These are phyloP conservation scores for Gynostemma pentaphyllum DNA, from an alignment of 306 rosid species.

Conservation along the genomic window DNA sequence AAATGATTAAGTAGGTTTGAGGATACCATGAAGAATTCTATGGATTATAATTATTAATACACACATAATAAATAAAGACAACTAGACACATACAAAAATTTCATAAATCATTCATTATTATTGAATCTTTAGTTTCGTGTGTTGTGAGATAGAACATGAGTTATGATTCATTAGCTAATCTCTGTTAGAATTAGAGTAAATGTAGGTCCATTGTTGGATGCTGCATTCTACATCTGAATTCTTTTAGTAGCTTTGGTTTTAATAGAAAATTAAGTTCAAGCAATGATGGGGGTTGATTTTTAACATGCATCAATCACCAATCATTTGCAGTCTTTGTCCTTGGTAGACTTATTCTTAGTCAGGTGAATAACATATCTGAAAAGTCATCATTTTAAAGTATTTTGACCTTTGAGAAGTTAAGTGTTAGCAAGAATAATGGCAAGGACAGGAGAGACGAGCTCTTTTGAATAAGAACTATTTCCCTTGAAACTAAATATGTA, in stretches of 20 bases:
- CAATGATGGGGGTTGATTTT: neutral
- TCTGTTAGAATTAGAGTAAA: neutral
- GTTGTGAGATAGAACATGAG: slow-evolving; percentile 19
- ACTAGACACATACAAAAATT: neutral
- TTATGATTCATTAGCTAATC: slow-evolving; percentile 17
- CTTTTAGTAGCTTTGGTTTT: neutral
- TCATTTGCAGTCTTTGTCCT: neutral
- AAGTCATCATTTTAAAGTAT: neutral
- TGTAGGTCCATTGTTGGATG: neutral
- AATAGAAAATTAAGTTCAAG: neutral
- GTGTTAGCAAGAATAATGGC: no score
- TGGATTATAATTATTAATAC: no score
- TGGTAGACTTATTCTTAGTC: neutral
- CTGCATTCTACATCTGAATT: neutral
- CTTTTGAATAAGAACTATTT: no score
- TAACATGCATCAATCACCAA: neutral
- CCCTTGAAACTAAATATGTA: no score
- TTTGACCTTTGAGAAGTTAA: no score
- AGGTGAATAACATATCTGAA: slow-evolving; percentile 1
- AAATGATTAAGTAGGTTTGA: no score
- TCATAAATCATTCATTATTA: neutral
- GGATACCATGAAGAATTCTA: no score
- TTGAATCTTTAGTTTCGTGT: neutral
- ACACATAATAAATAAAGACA: no score
- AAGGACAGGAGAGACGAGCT: no score